These are phyloP conservation scores for Candida nanaspora DNA, from an alignment of 805 yeast species.

Conservation along the genomic window DNA sequence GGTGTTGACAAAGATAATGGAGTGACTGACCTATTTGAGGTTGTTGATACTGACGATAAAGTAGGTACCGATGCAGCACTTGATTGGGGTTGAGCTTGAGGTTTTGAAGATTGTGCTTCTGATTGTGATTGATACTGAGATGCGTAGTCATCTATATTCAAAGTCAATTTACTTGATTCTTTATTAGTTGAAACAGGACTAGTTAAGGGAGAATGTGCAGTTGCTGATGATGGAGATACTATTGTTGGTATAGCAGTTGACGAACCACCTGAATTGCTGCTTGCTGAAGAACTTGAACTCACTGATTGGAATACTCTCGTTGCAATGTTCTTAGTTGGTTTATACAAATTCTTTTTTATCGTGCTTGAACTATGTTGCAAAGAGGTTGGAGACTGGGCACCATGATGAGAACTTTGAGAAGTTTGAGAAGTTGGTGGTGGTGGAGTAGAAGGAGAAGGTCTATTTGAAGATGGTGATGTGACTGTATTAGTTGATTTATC, in stretches of 20 bases:
- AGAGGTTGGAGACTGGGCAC: not conserved
- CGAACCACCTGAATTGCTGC: not conserved
- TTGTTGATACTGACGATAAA: too few species aligned
- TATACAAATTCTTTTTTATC: not conserved
- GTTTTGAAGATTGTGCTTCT: too few species aligned
- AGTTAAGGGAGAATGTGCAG: not conserved
- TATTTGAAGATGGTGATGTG: not conserved
- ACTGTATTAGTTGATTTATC: not conserved
- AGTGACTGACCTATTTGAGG: not conserved
- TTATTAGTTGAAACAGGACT: not conserved
- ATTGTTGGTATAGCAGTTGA: not conserved
- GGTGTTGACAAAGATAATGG: not conserved
- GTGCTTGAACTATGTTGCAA: not conserved
- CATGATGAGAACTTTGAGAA: not conserved
- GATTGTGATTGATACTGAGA: too few species aligned
- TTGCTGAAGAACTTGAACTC: not conserved
- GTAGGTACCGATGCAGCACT: too few species aligned
- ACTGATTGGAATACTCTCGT: not conserved
- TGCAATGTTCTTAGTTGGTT: slow-evolving; percentile 1
- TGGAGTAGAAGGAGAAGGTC: too few species aligned
- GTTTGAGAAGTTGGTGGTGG: not conserved
- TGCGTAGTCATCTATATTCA: too few species aligned
- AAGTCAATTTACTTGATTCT: too few species aligned
- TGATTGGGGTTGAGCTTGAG: too few species aligned
- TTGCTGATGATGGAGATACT: not conserved